Conservation (phyloP, 257 asterid genomes). For the Buddleja alternifolia region DNA sequence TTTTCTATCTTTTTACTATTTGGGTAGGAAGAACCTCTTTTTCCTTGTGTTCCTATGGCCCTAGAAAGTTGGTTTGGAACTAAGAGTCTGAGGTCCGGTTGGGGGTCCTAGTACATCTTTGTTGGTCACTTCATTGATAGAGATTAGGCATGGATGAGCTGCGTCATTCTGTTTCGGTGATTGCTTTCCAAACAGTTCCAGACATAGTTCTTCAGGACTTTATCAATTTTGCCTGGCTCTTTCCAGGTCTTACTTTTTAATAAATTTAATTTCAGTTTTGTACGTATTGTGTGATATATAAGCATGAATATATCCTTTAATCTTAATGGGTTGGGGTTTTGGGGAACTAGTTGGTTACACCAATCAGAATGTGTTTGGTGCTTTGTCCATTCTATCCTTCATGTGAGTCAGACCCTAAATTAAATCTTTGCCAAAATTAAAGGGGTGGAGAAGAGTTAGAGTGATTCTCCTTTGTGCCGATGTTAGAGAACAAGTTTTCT, state of each 20-base stretch:
- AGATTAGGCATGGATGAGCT: neutral
- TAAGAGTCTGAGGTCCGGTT: too few relatives aligned
- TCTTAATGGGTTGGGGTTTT: neutral
- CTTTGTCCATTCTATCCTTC: neutral
- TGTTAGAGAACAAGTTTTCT: neutral
- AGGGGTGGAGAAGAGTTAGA: neutral
- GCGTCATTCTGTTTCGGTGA: neutral
- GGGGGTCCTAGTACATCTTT: too few relatives aligned
- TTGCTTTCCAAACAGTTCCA: neutral
- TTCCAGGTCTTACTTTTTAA: slow-evolving; percentile 16
- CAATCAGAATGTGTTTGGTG: neutral
- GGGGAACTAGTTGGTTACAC: slow-evolving; percentile 9
- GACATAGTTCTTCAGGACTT: slow-evolving; percentile 2
- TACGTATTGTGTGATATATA: neutral
- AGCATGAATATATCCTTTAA: neutral
- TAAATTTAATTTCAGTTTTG: neutral
- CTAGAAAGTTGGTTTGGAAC: too few relatives aligned
- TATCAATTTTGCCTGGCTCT: slow-evolving; percentile 10
- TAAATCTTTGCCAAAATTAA: neutral
- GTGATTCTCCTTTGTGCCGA: slow-evolving; percentile 16
- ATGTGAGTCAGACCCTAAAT: slow-evolving; percentile 11
- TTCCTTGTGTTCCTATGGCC: neutral
- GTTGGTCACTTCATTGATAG: too few relatives aligned
- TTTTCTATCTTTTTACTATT: neutral
- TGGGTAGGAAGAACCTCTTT: neutral